These are phyloP conservation scores for Thelephora terrestris DNA, from an alignment of 1,284 basidiomycete species.

Conservation along the genomic window DNA sequence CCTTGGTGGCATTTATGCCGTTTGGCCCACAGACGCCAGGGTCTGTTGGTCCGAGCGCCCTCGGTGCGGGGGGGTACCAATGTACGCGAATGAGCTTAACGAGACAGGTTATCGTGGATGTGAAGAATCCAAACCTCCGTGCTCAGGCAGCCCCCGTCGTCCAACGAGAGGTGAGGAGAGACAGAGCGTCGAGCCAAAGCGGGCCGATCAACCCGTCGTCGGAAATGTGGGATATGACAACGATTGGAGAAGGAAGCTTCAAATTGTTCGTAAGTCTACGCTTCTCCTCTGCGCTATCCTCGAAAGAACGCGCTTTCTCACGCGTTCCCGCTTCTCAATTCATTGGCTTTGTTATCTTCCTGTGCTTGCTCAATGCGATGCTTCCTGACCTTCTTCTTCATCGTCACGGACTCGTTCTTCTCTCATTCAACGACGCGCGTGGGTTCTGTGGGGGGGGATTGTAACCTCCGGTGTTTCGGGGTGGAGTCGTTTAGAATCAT, in stretches of 20 bases:
- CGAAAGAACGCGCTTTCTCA: neutral
- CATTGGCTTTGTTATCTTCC: too few species aligned
- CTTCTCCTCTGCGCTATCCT: too few species aligned
- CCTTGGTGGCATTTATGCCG: constrained; percentile 51
- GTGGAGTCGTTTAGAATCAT: constrained; percentile 33
- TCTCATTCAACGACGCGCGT: neutral
- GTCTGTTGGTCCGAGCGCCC: constrained; percentile 14
- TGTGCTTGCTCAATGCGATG: too few species aligned
- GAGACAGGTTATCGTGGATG: constrained; percentile 57
- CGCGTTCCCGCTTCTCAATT: neutral
- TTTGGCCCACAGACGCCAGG: constrained; percentile 30
- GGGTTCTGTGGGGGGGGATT: too few species aligned
- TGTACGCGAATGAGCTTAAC: constrained; percentile 50
- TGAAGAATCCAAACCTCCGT: constrained; percentile 20
- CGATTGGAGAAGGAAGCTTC: constrained; percentile 54
- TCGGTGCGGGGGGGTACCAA: constrained; percentile 28
- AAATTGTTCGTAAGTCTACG: constrained; percentile 35
- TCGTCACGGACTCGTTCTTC: too few species aligned
- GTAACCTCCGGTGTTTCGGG: neutral
- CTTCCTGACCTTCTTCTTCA: too few species aligned
- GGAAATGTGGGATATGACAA: constrained; percentile 59
- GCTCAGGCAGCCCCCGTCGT: too few species aligned
- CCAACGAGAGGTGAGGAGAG: constrained; percentile 3
- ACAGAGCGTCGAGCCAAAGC: constrained; percentile 8
- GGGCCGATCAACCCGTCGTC: constrained; percentile 31